These are phyloP conservation scores for Fusarium pseudograminearum DNA, from an alignment of 2,329 filamentous ascomycete species.

Conservation along the genomic window DNA sequence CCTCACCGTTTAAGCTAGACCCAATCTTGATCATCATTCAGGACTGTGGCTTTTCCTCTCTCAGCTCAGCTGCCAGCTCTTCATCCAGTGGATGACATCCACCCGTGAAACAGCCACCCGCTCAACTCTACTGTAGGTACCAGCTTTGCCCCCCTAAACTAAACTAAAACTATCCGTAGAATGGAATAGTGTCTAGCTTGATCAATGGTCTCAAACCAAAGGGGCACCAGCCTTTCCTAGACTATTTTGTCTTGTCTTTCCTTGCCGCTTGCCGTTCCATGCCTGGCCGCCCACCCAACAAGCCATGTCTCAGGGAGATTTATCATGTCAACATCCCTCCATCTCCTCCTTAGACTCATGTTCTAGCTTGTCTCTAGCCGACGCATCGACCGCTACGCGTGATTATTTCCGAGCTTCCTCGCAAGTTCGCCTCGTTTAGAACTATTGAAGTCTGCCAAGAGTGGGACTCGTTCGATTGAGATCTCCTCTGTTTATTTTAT, in stretches of 20 bases:
- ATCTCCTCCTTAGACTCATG: conserved; percentile 4
- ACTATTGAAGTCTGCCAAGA: conserved; percentile 26
- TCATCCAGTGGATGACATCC: too few relatives aligned
- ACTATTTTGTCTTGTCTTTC: neutral
- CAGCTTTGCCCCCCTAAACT: neutral
- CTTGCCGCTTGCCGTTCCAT: conserved; percentile 3
- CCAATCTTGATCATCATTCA: conserved; percentile 8
- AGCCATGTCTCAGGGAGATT: conserved; percentile 23
- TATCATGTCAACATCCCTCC: conserved; percentile 8
- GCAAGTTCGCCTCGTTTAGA: conserved; percentile 3
- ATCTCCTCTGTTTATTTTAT: conserved; percentile 1
- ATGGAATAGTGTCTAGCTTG: neutral
- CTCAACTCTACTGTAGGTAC: conserved; percentile 4
- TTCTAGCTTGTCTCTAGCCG: conserved; percentile 36
- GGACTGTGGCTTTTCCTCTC: neutral
- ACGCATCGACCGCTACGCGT: conserved; percentile 20
- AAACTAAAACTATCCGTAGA: neutral
- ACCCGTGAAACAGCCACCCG: conserved; percentile 41
- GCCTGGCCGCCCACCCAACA: neutral
- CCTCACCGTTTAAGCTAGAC: conserved; percentile 39
- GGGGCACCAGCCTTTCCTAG: conserved; percentile 11
- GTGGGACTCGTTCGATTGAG: conserved; percentile 11
- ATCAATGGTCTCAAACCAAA: conserved; percentile 9
- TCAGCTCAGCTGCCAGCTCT: conserved; percentile 15
- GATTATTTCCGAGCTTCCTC: conserved; percentile 31